phyloP scores from a whole-genome alignment of 169 alveolate genomes.

The Miamiensis avidus region DNA sequence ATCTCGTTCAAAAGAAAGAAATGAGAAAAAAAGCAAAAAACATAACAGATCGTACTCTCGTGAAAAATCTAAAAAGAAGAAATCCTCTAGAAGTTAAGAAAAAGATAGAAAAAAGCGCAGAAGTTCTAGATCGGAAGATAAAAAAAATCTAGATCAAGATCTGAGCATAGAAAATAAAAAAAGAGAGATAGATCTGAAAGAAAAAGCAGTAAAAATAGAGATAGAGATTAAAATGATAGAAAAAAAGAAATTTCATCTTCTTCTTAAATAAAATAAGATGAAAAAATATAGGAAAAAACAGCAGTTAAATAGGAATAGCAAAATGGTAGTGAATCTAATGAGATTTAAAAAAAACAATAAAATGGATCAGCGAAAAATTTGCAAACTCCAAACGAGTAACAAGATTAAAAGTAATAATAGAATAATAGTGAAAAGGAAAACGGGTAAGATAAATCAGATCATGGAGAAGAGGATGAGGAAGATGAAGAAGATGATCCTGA shows the following conservation, averaged over 20 bases:
- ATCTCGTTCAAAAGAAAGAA: neutral
- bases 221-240: neutral
- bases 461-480: neutral
- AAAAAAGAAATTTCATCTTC: neutral
- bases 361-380: neutral
- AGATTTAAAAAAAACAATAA: too few relatives aligned
- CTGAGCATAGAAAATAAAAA: neutral
- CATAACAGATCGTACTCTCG: neutral
- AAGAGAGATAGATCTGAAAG: neutral
- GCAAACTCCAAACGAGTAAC: neutral
- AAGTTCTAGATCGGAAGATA: neutral
- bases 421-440: too few relatives aligned
- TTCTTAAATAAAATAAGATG: too few relatives aligned
- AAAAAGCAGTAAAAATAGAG: neutral
- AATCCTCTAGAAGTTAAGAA: neutral
- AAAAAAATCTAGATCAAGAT: neutral
- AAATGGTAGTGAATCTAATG: neutral
- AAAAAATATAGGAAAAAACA: neutral
- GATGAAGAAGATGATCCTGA: neutral
- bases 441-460: neutral
- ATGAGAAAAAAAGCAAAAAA: neutral
- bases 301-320: neutral
- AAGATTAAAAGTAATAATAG: too few relatives aligned
- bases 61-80: neutral
- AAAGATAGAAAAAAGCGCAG: neutral